phyloP scores from a whole-genome alignment of 345 rosid genomes.

The Crucihimalaya himalaica region DNA sequence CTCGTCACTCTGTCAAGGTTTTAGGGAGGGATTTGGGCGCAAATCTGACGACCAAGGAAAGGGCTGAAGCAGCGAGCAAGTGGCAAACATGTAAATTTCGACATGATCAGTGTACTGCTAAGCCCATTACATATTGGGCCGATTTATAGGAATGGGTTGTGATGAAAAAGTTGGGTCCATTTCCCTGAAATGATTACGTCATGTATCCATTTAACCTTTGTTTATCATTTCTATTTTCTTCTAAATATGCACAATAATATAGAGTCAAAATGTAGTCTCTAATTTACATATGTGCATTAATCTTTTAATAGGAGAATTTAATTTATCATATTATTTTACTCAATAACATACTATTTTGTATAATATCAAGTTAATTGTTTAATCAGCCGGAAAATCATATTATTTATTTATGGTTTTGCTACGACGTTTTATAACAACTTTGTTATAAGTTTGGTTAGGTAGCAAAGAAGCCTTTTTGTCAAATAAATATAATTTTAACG shows the following conservation, averaged over 20 bases:
- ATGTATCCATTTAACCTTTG: not conserved
- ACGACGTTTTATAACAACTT: too few species aligned
- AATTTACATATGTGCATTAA: too few species aligned
- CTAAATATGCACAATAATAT: too few species aligned
- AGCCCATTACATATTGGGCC: constrained; percentile 11
- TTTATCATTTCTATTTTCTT: too few species aligned
- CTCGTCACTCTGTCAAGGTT: constrained; percentile 34
- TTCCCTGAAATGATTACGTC: not conserved
- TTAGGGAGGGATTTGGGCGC: constrained; percentile 37
- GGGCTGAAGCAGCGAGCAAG: not conserved
- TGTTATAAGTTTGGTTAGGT: not conserved
- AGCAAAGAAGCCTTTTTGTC: not conserved
- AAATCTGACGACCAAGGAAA: constrained; percentile 28
- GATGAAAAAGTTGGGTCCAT: not conserved
- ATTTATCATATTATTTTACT: too few species aligned
- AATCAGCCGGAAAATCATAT: too few species aligned
- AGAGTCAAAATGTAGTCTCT: too few species aligned
- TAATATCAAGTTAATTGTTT: too few species aligned
- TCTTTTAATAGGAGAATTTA: too few species aligned
- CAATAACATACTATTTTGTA: too few species aligned
- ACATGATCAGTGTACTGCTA: not conserved
- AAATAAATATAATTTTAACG: not conserved
- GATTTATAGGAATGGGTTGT: not conserved
- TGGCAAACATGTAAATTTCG: constrained; percentile 28
- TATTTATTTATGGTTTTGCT: too few species aligned